Conservation (phyloP, 108 stramenopile genomes). For the Nitzschia sp. region DNA sequence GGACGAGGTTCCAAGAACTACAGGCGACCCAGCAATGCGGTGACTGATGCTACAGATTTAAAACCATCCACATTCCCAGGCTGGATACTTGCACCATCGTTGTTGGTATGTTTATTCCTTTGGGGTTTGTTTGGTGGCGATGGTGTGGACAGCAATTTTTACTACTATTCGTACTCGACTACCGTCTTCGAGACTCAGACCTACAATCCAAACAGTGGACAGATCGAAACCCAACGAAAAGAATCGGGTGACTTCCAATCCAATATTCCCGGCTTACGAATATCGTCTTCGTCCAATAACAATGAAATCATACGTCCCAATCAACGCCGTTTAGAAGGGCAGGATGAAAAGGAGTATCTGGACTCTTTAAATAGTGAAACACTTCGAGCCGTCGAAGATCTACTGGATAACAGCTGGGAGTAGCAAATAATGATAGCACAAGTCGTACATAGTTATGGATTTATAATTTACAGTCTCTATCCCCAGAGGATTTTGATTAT, state of each 20-base stretch:
- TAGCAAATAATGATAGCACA: too few species aligned
- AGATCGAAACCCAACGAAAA: not conserved
- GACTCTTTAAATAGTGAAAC: not conserved
- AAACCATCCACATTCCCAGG: not conserved
- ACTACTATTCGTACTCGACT: constrained; percentile 1
- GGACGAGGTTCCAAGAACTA: not conserved
- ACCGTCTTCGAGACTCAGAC: not conserved
- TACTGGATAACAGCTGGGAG: not conserved
- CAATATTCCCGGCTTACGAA: not conserved
- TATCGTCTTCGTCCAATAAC: not conserved
- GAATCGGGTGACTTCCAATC: not conserved
- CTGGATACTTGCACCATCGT: not conserved
- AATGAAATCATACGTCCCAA: not conserved
- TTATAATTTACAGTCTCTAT: too few species aligned
- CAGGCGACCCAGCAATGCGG: not conserved
- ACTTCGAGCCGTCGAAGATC: not conserved
- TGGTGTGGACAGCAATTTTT: not conserved
- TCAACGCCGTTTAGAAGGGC: not conserved
- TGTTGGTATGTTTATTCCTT: not conserved
- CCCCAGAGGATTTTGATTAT: too few species aligned
- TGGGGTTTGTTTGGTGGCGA: not conserved
- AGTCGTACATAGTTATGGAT: too few species aligned
- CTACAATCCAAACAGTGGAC: not conserved
- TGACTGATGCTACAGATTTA: not conserved
- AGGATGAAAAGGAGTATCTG: not conserved